phyloP scores from a whole-genome alignment of 768 basidiomycete species.

The Rhodotorula graminis region DNA sequence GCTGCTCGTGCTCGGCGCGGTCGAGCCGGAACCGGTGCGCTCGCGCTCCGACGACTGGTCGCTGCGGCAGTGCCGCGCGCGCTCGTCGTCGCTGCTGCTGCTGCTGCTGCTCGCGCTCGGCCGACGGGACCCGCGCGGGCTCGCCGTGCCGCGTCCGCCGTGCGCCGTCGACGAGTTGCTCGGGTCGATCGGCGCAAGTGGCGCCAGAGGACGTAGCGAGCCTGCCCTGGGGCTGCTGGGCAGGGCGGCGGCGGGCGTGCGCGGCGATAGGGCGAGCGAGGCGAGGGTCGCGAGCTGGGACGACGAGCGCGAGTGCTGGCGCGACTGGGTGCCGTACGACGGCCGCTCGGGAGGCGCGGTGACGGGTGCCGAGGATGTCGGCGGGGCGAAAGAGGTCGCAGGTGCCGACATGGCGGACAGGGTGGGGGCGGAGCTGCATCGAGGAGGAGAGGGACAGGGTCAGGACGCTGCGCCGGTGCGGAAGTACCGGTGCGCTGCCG shows the following conservation, averaged over 20 bases:
- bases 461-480: too few species aligned
- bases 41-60: not conserved
- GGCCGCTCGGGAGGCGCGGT: not conserved
- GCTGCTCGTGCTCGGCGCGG: not conserved
- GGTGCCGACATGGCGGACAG: not conserved
- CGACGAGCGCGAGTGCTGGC: constrained; percentile 33
- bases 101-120: not conserved
- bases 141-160: not conserved
- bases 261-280: constrained; percentile 21
- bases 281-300: constrained; percentile 34
- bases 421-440: too few species aligned
- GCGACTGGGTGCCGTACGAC: not conserved
- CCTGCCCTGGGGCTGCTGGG: not conserved
- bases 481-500: too few species aligned
- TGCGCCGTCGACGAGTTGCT: too few species aligned
- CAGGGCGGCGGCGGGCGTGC: not conserved
- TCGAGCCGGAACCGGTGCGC: not conserved
- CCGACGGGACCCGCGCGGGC: not conserved
- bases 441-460: too few species aligned
- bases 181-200: not conserved
- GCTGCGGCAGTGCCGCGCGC: not conserved
- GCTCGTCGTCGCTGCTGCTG: not conserved
- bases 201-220: not conserved
- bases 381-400: not conserved
- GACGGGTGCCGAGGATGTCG: not conserved